Base-by-base conservation (phyloP, 2,329 filamentous ascomycete species). In the Fusarium udum region DNA sequence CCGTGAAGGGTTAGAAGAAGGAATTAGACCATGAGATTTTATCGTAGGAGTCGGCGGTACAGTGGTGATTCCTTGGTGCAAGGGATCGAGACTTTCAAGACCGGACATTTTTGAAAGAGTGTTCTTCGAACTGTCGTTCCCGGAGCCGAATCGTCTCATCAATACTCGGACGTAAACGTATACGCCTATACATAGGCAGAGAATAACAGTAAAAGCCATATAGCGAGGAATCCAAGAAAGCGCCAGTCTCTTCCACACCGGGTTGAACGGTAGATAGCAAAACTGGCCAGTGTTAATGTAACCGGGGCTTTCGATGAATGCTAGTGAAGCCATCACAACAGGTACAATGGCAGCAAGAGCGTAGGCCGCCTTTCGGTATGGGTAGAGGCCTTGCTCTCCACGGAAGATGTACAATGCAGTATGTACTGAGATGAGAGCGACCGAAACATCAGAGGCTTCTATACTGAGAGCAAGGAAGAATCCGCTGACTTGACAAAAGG, bases 151-250 rank as follows among this genome's bases (percentile, higher is more conserved):
- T 7, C 82, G 80, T 7, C 78, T 79, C 77, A 87, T 84, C 39
- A 83, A 79, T 16, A 82, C 80, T 26, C 84, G 82, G 13, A 95
- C 90, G 72, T 93, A 92, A 16, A 89, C 78, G 78, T 95, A 95
- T n/a, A 95, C 91, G 12, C 88, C 88, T 31, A 88, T 83, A 55
- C 94, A 93, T 5, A 93, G 88, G 34, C 85, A 80, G 39, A 93
- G 82, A 71, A 95, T 92, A 32, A 87, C 83, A 14, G 87, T 77
- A 72, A 92, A 89, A 58, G 94, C 90, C 40, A 93, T 73, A 72
- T 94, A 94, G 56, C 93, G 87, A 40, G 93, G 93, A 13, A 93
- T 86, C 93, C 93, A 95, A 64, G 88, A 88, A 6, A 95, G 83
- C 1, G 88, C 90, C 22, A 92, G 83, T 48, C 90, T 86, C 71